These are phyloP conservation scores for Nitzschia sp. DNA, from an alignment of 108 stramenopile genomes.

Conservation along the genomic window DNA sequence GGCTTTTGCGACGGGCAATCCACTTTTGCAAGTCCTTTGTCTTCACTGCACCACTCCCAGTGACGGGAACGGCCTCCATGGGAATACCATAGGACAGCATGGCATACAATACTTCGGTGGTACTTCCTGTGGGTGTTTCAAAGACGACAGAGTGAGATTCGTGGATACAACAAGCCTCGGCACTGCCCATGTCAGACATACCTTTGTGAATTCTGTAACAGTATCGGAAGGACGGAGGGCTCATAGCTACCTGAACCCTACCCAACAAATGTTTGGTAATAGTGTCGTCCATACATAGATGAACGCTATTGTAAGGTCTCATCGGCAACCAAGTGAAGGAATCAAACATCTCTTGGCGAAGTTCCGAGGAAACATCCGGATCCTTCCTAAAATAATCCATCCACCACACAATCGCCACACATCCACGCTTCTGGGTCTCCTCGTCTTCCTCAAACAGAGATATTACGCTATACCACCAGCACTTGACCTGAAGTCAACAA, in stretches of 20 bases:
- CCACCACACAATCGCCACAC: slow-evolving; percentile 15
- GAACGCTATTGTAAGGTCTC: slow-evolving; percentile 10
- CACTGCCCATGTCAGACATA: not conserved
- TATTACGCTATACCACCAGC: slow-evolving; percentile 16
- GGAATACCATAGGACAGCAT: slow-evolving; percentile 34
- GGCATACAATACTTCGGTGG: slow-evolving; percentile 17
- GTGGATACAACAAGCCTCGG: too few species aligned
- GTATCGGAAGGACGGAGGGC: slow-evolving; percentile 7
- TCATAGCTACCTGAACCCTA: slow-evolving; percentile 6
- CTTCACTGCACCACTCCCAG: slow-evolving; percentile 19
- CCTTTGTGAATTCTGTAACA: slow-evolving; percentile 9
- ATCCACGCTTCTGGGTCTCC: slow-evolving; percentile 17
- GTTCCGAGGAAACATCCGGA: slow-evolving; percentile 1
- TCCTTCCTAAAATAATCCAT: slow-evolving; percentile 10
- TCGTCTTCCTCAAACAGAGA: slow-evolving; percentile 21
- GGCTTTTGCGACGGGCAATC: slow-evolving; percentile 8
- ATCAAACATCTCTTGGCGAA: slow-evolving; percentile 13
- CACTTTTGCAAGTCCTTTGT: slow-evolving; percentile 22
- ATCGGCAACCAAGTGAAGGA: slow-evolving; percentile 10
- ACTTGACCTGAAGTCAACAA: slow-evolving; percentile 1
- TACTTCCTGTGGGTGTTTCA: not conserved
- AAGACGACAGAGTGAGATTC: too few species aligned
- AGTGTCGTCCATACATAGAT: slow-evolving; percentile 14
- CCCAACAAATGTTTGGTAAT: not conserved
- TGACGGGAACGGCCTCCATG: slow-evolving; percentile 16